Evolutionary conservation across 2,329 filamentous ascomycete genomes (phyloP), one percentile per base, ranked within the genome.

Genomic region (Chaetomium strumarium): DNA sequence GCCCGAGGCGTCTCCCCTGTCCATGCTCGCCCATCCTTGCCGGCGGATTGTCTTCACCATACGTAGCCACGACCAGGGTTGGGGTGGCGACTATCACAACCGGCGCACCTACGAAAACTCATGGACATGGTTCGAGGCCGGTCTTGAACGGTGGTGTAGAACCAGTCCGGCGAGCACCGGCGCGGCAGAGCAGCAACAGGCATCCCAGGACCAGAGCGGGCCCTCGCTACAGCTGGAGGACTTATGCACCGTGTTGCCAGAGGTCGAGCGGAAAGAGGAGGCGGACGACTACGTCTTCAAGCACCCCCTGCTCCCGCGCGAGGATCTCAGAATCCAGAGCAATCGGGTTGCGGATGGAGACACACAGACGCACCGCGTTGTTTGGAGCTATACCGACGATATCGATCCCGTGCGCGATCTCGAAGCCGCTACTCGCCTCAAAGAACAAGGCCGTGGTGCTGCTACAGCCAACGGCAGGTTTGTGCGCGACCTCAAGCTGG

Each of bases 71-170:
- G 83, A 86, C 56, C 83, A 86, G 58, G 83, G 82, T 4, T 82
- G 74, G 73, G 72, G 74, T 31, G 70, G 72, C 13, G 55, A 66
- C 0, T 1, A 0, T 0, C 40, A 13, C 0, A 57, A 66, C 38
- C 62, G 61, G 2, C 71, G 70, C 2, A 72, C 72, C 1, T 84
- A 75, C 50, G 57, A 63, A 0, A 68, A 66, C 2, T 79, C 81
- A 0, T 82, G 68, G 67, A 81, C 81, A 0, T 86, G 82, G 82
- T 84, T 84, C 53, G 81, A 84, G 51, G 79, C 74, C 14, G 82
- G 82, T 0, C 63, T 83, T 14, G 82, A 85, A 64, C 72, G 72
- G 3, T 77, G 72, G 13, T 75, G 80, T 44, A 75, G 77, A 41
- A 68, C 68, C 14, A 60, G 0, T 60, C 65, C 50, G 40, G 30